A percentile compares a stretch with the other conserved stretches of the same genome.
Evolutionary conservation across 306 rosid genomes (phyloP).

Genomic region (Hippophae tibetana): DNA sequence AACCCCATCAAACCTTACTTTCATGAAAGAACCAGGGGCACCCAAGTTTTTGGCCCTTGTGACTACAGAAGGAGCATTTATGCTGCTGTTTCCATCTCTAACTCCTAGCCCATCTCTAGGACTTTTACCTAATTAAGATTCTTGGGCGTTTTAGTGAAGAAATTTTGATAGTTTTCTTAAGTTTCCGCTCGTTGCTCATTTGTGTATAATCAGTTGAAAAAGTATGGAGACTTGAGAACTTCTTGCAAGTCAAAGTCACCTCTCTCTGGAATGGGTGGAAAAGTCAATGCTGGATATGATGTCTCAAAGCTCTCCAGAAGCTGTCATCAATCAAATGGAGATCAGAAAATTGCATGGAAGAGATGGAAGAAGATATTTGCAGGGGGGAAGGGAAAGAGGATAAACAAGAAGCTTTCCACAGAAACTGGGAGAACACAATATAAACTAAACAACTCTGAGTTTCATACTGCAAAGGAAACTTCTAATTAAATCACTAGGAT

Average conservation of each 20-base stretch:
- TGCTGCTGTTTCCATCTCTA: constrained; percentile 18
- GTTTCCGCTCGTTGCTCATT: neutral
- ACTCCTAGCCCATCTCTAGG: constrained; percentile 9
- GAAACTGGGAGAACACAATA: neutral
- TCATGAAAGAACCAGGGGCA: constrained; percentile 11
- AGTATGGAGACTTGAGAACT: constrained; percentile 69
- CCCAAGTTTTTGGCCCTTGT: constrained; percentile 5
- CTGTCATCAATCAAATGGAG: constrained; percentile 30
- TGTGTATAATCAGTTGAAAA: constrained; percentile 52
- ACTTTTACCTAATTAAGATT: constrained; percentile 12
- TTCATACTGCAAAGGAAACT: neutral
- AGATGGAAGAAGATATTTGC: neutral
- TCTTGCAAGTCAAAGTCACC: constrained; percentile 62
- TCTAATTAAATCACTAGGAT: neutral
- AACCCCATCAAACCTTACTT: constrained; percentile 10
- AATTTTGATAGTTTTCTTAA: constrained; percentile 7
- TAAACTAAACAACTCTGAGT: too few species aligned
- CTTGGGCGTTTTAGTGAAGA: constrained; percentile 3
- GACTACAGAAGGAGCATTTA: constrained; percentile 16
- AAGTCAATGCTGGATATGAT: constrained; percentile 51
- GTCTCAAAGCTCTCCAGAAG: constrained; percentile 57
- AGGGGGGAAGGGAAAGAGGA: neutral
- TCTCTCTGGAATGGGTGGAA: constrained; percentile 65
- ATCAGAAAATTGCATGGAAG: constrained; percentile 6
- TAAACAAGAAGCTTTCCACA: neutral